Evolutionary conservation across 2,329 filamentous ascomycete genomes (phyloP).

Genomic region (Scleromitrula shiraiana): DNA sequence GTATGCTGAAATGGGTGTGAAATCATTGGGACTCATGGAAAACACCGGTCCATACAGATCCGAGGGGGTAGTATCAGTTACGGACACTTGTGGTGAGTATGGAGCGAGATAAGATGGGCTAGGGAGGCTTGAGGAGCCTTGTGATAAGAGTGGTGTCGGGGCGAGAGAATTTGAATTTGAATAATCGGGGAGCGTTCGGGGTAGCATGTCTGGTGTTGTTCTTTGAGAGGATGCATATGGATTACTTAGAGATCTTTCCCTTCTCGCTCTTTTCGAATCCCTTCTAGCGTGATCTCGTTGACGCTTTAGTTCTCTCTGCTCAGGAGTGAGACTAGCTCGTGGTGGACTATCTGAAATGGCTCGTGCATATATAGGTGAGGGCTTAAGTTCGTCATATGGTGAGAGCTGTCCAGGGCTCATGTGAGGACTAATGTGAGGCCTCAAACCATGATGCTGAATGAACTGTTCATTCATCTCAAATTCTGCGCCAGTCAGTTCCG

Average conservation of each 20-base stretch:
- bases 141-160: constrained; percentile 27
- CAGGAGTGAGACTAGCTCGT: constrained; percentile 44
- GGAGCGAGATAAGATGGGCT: constrained; percentile 25
- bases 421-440: constrained; percentile 16
- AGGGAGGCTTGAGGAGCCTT: constrained; percentile 21
- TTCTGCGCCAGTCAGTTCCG: constrained; percentile 21
- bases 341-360: constrained; percentile 48
- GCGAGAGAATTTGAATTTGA: constrained; percentile 22
- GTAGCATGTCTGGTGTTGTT: constrained; percentile 28
- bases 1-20: constrained; percentile 21
- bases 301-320: constrained; percentile 54
- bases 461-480: constrained; percentile 28
- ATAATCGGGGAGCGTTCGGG: constrained; percentile 25
- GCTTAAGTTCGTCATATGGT: constrained; percentile 27
- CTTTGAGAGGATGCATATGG: constrained; percentile 27
- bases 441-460: constrained; percentile 19
- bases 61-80: constrained; percentile 17
- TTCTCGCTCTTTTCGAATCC: constrained; percentile 43
- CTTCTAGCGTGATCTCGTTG: constrained; percentile 52
- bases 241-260: constrained; percentile 32
- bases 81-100: constrained; percentile 20
- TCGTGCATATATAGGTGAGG: constrained; percentile 27
- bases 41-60: constrained; percentile 29
- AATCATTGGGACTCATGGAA: constrained; percentile 26
- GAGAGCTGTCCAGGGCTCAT: constrained; percentile 22